Evolutionary conservation across 2,329 filamentous ascomycete species (phyloP), one percentile per base, ranked within the genome.

Genomic region (Neonectria magnoliae): DNA sequence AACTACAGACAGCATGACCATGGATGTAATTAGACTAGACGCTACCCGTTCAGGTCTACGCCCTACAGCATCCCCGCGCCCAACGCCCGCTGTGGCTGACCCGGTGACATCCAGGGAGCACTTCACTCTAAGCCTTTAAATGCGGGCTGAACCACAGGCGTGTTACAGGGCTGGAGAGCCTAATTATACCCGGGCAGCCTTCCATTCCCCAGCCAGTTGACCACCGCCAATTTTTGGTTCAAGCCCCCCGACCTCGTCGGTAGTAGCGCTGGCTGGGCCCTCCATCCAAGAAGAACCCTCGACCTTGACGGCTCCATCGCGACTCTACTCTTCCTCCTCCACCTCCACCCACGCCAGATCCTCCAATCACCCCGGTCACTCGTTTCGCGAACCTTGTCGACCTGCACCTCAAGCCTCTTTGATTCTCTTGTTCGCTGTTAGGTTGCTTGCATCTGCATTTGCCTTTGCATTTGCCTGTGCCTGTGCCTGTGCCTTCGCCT

Each of bases 361-460:
- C 69, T 73, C 71, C 71, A 73, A 73, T 73, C 71, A 73, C 9
- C 65, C 65, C 42, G 41, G 63, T 54, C 64, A 38, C 68, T 71
- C 47, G 63, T 66, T 62, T 71, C 60, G 66, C 60, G 63, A 68
- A 71, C 71, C 71, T 71, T 72, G 69, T 66, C 64, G 25, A 51
- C 59, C 59, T 72, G 67, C 60, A 66, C 64, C 51, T 73, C 65
- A 48, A 71, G 61, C 58, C 68, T 72, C 71, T 64, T 65, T 73
- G 66, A 71, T 69, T 73, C 65, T 69, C 56, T 65, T 50, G 64
- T 61, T 60, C 42, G 61, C 62, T 57, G 36, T 45, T 60, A 18
- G 42, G 52, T 45, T 65, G 67, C 54, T 68, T 70, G 64, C 65
- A 60, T 67, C 33, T 68, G 51, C 52, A 42, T 62, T 13, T 36